Conservation (phyloP, 1,284 basidiomycete species). For the Bondarzewia mesenterica region DNA sequence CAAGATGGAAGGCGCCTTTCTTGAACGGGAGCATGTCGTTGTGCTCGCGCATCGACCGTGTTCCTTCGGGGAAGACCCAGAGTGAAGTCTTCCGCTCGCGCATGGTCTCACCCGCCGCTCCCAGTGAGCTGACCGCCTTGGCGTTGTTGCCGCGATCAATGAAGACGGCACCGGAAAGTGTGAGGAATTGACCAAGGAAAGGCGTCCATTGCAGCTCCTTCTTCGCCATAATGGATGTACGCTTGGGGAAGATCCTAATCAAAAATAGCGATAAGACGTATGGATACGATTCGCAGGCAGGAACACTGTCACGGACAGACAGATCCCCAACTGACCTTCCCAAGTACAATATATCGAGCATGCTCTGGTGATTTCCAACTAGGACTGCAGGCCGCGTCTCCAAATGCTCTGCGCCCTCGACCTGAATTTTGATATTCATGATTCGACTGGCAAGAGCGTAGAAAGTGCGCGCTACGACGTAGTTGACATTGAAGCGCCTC, state of each 20-base stretch:
- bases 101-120: conserved; percentile 77
- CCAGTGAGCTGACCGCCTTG: conserved; percentile 71
- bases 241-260: conserved; percentile 74
- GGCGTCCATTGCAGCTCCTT: conserved; percentile 85
- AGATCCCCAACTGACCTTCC: conserved; percentile 52
- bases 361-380: conserved; percentile 91
- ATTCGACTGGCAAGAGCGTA: conserved; percentile 63
- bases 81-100: conserved; percentile 68
- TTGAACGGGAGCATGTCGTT: conserved; percentile 84
- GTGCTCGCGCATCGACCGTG: conserved; percentile 64
- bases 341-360: conserved; percentile 81
- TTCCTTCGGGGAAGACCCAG: conserved; percentile 93
- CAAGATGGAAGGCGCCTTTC: conserved; percentile 97
- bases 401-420: conserved; percentile 86
- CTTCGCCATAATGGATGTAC: conserved; percentile 90
- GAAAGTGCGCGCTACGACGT: conserved; percentile 80
- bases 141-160: conserved; percentile 83
- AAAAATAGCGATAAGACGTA: neutral
- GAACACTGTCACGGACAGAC: neutral
- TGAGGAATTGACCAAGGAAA: conserved; percentile 87
- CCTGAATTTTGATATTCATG: conserved; percentile 64
- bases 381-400: conserved; percentile 63
- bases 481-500: conserved; percentile 79
- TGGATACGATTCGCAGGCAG: too few species aligned
- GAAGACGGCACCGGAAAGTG: conserved; percentile 88